Conservation (phyloP, 345 rosid species). For the Microthlaspi erraticum region DNA sequence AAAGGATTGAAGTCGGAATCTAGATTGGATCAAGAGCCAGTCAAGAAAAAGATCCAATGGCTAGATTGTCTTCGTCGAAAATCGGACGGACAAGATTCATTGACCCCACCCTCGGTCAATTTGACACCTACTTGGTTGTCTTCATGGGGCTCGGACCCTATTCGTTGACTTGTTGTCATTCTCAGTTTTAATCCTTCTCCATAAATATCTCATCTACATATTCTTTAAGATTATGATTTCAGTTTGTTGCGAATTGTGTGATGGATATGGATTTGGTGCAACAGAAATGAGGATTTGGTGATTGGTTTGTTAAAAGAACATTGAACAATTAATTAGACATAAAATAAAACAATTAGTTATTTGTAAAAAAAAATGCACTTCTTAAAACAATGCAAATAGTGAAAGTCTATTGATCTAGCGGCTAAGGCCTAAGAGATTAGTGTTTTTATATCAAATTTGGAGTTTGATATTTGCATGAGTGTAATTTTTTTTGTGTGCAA, state of each 20-base stretch:
- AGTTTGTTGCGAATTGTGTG: constrained; percentile 9
- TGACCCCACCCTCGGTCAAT: constrained; percentile 41
- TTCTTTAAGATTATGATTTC: constrained; percentile 11
- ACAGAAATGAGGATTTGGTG: not conserved
- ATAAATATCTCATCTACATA: constrained; percentile 20
- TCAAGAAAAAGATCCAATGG: constrained; percentile 31
- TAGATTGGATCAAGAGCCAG: constrained; percentile 20
- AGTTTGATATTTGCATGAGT: not conserved
- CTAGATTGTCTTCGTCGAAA: not conserved
- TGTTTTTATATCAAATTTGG: not conserved
- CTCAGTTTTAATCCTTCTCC: not conserved
- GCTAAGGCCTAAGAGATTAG: too few species aligned
- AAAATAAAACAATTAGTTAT: not conserved
- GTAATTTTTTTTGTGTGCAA: too few species aligned
- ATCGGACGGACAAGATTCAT: constrained; percentile 31
- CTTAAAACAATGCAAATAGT: not conserved
- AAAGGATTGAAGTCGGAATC: constrained; percentile 4
- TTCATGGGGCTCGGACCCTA: constrained; percentile 29
- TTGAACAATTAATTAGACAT: not conserved
- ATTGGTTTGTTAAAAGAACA: not conserved
- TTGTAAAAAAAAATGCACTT: not conserved
- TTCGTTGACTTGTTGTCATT: constrained; percentile 35
- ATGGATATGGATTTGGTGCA: constrained; percentile 14
- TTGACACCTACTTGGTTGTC: constrained; percentile 38
- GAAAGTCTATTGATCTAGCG: not conserved